These are phyloP conservation scores for Zygotorulaspora mrakii DNA, from an alignment of 1,139 yeast genomes.

Conservation along the genomic window DNA sequence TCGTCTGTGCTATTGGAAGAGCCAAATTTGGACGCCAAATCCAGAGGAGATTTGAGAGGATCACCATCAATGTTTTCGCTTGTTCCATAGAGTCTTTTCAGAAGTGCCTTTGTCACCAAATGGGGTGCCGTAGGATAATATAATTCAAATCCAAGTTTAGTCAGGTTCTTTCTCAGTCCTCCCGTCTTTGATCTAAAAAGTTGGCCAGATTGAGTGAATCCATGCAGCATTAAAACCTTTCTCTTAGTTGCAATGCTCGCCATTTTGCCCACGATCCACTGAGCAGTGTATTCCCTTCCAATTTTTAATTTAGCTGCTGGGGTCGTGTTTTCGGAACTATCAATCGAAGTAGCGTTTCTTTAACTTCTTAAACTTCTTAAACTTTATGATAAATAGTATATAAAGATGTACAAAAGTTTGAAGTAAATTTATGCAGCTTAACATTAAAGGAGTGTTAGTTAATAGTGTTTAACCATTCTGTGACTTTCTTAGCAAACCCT, in stretches of 20 bases:
- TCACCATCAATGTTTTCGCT: slow-evolving; percentile 3
- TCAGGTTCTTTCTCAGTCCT: slow-evolving; percentile 65
- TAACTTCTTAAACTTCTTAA: too few relatives aligned
- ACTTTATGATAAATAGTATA: too few relatives aligned
- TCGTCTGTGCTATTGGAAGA: slow-evolving; percentile 17
- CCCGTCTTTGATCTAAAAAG: slow-evolving; percentile 73
- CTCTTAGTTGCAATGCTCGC: slow-evolving; percentile 2
- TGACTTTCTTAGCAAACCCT: slow-evolving; percentile 53
- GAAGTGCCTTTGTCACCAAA: slow-evolving; percentile 14
- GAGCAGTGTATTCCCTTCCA: too few relatives aligned
- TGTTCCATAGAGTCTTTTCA: slow-evolving; percentile 14
- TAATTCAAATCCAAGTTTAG: slow-evolving; percentile 63
- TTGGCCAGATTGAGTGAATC: slow-evolving; percentile 65
- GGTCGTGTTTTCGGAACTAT: too few relatives aligned
- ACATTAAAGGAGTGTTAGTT: neutral
- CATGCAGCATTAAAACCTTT: slow-evolving; percentile 52
- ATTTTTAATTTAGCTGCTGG: too few relatives aligned
- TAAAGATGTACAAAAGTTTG: too few relatives aligned
- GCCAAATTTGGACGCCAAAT: slow-evolving; percentile 18
- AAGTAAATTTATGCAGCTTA: too few relatives aligned
- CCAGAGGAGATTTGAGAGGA: slow-evolving; percentile 7
- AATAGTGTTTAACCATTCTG: slow-evolving; percentile 48
- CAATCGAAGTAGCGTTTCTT: too few relatives aligned
- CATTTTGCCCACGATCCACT: too few relatives aligned
- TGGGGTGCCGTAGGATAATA: slow-evolving; percentile 70